A percentile compares a stretch with the other conserved stretches of the same genome.
Evolutionary conservation across 2,329 filamentous ascomycete genomes (phyloP).

Genomic region (Fusarium siculi): DNA sequence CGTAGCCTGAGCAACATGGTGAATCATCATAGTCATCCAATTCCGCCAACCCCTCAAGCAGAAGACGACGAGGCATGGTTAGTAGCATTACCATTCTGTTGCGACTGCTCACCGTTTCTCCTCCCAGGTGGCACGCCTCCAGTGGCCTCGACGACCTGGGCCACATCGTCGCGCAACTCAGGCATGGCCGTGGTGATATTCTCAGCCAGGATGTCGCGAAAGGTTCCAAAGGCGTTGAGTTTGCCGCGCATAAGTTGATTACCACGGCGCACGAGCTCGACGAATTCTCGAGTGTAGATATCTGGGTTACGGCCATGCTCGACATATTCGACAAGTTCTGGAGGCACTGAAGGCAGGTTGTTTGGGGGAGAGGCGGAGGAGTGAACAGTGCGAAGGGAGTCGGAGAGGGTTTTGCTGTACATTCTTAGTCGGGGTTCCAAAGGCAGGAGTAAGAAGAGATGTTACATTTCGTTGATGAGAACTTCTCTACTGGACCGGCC

Average conservation of each 20-base stretch:
- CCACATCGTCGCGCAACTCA: slow-evolving; percentile 66
- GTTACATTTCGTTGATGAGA: slow-evolving; percentile 63
- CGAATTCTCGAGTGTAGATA: slow-evolving; percentile 79
- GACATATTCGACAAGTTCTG: slow-evolving; percentile 74
- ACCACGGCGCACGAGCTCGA: slow-evolving; percentile 72
- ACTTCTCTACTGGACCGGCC: slow-evolving; percentile 64
- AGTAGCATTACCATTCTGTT: slow-evolving; percentile 23
- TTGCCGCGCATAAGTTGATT: slow-evolving; percentile 77
- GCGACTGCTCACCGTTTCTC: slow-evolving; percentile 16
- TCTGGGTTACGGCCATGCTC: slow-evolving; percentile 78
- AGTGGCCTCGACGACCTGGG: slow-evolving; percentile 60
- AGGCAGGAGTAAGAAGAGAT: neutral
- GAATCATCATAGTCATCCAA: neutral
- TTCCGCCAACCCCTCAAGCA: neutral
- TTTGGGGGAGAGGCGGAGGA: slow-evolving; percentile 53
- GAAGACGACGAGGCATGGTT: slow-evolving; percentile 12
- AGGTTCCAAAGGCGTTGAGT: slow-evolving; percentile 67
- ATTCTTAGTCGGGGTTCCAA: neutral
- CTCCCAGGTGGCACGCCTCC: slow-evolving; percentile 45
- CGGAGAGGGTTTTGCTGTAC: slow-evolving; percentile 53
- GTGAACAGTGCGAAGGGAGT: slow-evolving; percentile 53
- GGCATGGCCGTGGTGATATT: slow-evolving; percentile 69
- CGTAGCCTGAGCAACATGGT: slow-evolving; percentile 13
- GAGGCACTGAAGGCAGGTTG: slow-evolving; percentile 64
- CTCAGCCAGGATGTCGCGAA: slow-evolving; percentile 70